Conservation (phyloP, 805 yeast species). For the Brettanomyces bruxellensis region DNA sequence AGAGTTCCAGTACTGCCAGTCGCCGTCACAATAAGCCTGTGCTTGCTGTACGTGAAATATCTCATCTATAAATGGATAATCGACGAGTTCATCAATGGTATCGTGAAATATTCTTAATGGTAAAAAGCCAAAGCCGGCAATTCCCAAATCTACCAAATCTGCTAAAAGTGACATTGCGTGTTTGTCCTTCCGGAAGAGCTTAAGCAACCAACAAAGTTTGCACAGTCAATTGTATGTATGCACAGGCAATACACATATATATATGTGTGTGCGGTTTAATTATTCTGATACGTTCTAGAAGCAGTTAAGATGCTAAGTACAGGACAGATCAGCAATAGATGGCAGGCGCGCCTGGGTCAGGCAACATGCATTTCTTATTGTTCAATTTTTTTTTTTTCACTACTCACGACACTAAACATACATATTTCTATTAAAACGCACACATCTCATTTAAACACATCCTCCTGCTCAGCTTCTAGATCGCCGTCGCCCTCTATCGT, state of each 20-base stretch:
- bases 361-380: no score
- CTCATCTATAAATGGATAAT: slow-evolving; percentile 56
- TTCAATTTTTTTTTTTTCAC: no score
- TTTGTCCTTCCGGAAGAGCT: not conserved
- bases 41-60: slow-evolving; percentile 81
- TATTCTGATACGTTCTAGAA: no score
- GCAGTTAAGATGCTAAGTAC: no score
- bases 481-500: slow-evolving; percentile 47
- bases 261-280: no score
- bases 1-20: slow-evolving; percentile 67
- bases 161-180: slow-evolving; percentile 4
- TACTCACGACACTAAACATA: no score
- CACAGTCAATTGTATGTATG: no score
- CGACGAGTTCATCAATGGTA: slow-evolving; percentile 14
- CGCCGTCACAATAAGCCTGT: slow-evolving; percentile 49
- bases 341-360: no score
- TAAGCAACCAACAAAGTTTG: no score
- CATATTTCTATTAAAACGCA: no score
- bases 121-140: slow-evolving; percentile 8
- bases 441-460: slow-evolving; percentile 40
- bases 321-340: no score
- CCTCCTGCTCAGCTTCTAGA: slow-evolving; percentile 60
- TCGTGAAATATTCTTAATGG: slow-evolving; percentile 12
- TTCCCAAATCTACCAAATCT: slow-evolving; percentile 8
- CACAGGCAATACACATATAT: no score